Evolutionary conservation across 192 early-diverging fungal species (phyloP), one percentile per base, ranked within the genome.

Genomic region (Coemansia sp.): DNA sequence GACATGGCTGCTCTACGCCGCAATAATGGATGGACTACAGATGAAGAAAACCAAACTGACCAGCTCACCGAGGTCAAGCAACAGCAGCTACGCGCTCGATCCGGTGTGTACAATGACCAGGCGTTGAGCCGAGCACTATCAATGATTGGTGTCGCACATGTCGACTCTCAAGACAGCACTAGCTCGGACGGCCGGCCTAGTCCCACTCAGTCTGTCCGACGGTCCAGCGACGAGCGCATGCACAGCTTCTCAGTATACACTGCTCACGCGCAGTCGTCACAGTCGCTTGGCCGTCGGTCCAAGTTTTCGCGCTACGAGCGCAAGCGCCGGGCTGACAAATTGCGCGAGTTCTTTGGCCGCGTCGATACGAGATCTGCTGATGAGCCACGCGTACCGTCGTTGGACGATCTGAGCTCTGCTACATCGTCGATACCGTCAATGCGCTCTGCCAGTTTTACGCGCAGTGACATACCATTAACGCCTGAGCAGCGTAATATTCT

Each of bases 401-500:
- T 16, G 4, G 54, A 19, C 10, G 62, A 43, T n/a, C 49, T 22
- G 2, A 37, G 37, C 27, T 51, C 54, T 2, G 27, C 43, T 2
- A 35, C 39, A 11, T 64, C 62, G 18, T 63, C 72, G 1, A 41
- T 64, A 22, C 62, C 61, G 1, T 74, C 72, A 14, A 3, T 63
- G 51, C 32, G 61, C 8, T 52, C 50, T 2, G 53, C 41, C 23
- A 64, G 53, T 12, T 23, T 56, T 55, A 51, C 43, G 39, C 39
- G 14, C 16, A 20, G 32, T 4, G 69, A 71, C 12, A 35, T 53
- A 24, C 61, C 56, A 19, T 70, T 90, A 54, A 65, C 82, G 8
- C 32, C 75, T 9, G 81, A 81, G 61, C 75, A 87, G 67, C 78
- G 85, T n/a, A 71, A 82, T 16, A 63, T 85, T 19, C 77, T 90